Evolutionary conservation across 1,284 basidiomycete species (phyloP).

Genomic region (Cutaneotrichosporon dermatis): DNA sequence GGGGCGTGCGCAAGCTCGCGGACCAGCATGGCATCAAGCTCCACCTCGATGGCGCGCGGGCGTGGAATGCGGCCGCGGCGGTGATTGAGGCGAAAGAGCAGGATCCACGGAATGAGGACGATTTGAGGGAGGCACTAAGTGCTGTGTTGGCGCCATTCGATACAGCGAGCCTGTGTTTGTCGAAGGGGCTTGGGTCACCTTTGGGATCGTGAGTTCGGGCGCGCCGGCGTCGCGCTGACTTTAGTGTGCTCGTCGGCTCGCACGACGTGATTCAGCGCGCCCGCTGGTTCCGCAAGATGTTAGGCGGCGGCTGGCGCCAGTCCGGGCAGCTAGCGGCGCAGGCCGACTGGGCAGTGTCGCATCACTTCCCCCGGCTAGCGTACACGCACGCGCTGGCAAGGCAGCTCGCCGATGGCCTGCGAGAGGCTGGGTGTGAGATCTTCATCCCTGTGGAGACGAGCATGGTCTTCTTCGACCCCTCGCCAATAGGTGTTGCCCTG

Average conservation of each 20-base stretch:
- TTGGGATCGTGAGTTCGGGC: slow-evolving; percentile 61
- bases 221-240: neutral
- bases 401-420: slow-evolving; percentile 67
- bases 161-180: slow-evolving; percentile 86
- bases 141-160: slow-evolving; percentile 90
- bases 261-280: slow-evolving; percentile 72
- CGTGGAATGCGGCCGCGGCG: slow-evolving; percentile 82
- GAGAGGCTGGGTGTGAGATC: slow-evolving; percentile 70
- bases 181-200: slow-evolving; percentile 91
- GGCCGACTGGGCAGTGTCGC: slow-evolving; percentile 77
- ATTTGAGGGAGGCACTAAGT: slow-evolving; percentile 52
- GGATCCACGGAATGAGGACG: slow-evolving; percentile 48
- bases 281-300: slow-evolving; percentile 84
- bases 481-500: slow-evolving; percentile 63
- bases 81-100: slow-evolving; percentile 60
- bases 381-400: slow-evolving; percentile 71
- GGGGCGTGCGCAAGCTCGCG: slow-evolving; percentile 75
- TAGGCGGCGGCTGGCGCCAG: slow-evolving; percentile 95
- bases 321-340: slow-evolving; percentile 74
- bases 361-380: slow-evolving; percentile 73
- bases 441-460: slow-evolving; percentile 77
- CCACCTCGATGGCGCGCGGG: slow-evolving; percentile 86
- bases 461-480: slow-evolving; percentile 55
- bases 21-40: slow-evolving; percentile 65
- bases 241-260: slow-evolving; percentile 68